Evolutionary conservation across 345 rosid genomes (phyloP).

Genomic region (Syzygium oleosum): DNA sequence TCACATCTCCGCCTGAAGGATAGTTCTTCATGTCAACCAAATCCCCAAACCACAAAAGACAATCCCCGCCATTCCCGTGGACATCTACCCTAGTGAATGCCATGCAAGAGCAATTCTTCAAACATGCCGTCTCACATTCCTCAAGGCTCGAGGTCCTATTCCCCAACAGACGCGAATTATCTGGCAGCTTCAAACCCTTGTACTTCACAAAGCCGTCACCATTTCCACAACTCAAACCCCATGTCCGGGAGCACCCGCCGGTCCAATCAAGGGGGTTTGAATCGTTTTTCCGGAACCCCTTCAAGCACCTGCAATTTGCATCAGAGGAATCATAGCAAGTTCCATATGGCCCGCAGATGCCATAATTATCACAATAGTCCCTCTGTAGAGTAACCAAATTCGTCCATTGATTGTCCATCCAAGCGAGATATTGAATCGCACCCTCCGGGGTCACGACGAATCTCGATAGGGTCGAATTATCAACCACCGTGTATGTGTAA

Average conservation of each 20-base stretch:
- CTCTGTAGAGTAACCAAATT: slow-evolving; percentile 14
- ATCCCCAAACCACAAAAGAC: slow-evolving; percentile 7
- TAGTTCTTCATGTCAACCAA: slow-evolving; percentile 11
- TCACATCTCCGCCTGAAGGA: slow-evolving; percentile 9
- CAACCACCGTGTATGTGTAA: neutral
- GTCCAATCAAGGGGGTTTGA: slow-evolving; percentile 11
- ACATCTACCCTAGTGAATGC: slow-evolving; percentile 12
- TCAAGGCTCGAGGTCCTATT: slow-evolving; percentile 1
- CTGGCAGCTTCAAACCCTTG: slow-evolving; percentile 9
- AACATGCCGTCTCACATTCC: slow-evolving; percentile 15
- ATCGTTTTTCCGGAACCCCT: slow-evolving; percentile 10
- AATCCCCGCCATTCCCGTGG: slow-evolving; percentile 14
- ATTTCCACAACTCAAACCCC: neutral
- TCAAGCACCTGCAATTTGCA: slow-evolving; percentile 16
- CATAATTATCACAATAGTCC: slow-evolving; percentile 18
- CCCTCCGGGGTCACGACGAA: slow-evolving; percentile 13
- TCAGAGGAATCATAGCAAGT: slow-evolving; percentile 1
- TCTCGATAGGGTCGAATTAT: slow-evolving; percentile 2
- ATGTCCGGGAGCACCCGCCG: slow-evolving; percentile 16
- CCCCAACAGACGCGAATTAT: neutral
- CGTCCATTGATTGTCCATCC: slow-evolving; percentile 1
- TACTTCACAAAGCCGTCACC: slow-evolving; percentile 19
- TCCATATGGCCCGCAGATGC: slow-evolving; percentile 13
- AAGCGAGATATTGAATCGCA: slow-evolving; percentile 5
- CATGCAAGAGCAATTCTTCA: slow-evolving; percentile 23